Evolutionary conservation across 345 rosid genomes (phyloP).

Genomic region (Boechera retrofracta): DNA sequence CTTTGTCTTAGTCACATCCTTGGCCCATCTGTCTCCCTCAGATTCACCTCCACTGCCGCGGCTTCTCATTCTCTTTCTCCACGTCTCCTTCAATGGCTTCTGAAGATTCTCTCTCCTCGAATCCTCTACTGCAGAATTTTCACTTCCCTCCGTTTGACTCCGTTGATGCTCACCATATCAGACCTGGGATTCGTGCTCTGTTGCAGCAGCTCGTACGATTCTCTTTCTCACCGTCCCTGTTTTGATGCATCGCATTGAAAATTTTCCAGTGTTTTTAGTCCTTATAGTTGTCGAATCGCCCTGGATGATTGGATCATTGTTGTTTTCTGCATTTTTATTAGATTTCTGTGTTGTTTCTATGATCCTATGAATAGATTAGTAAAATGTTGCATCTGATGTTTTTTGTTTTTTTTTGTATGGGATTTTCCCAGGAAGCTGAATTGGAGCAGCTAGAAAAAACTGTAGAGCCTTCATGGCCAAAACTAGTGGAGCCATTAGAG

Average conservation of each 20-base stretch:
- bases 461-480: conserved; percentile 85
- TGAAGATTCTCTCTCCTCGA: conserved; percentile 46
- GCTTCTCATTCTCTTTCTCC: conserved; percentile 29
- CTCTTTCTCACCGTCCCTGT: not conserved
- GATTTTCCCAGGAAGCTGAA: conserved; percentile 60
- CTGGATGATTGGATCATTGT: not conserved
- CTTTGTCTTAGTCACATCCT: conserved; percentile 10
- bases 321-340: not conserved
- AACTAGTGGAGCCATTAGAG: conserved; percentile 92
- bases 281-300: not conserved
- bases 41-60: conserved; percentile 39
- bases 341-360: not conserved
- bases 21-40: conserved; percentile 51
- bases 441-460: conserved; percentile 73
- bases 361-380: not conserved
- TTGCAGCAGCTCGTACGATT: conserved; percentile 64
- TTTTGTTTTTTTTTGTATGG: not conserved
- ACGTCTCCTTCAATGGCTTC: conserved; percentile 47
- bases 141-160: conserved; percentile 78
- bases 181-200: conserved; percentile 76
- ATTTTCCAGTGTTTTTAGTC: not conserved
- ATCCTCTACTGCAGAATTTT: conserved; percentile 75
- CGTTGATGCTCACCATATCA: conserved; percentile 71
- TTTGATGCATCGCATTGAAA: not conserved
- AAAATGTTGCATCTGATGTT: not conserved